Conservation (phyloP, 2,329 filamentous ascomycete species). For the Diaporthe ampelina region DNA sequence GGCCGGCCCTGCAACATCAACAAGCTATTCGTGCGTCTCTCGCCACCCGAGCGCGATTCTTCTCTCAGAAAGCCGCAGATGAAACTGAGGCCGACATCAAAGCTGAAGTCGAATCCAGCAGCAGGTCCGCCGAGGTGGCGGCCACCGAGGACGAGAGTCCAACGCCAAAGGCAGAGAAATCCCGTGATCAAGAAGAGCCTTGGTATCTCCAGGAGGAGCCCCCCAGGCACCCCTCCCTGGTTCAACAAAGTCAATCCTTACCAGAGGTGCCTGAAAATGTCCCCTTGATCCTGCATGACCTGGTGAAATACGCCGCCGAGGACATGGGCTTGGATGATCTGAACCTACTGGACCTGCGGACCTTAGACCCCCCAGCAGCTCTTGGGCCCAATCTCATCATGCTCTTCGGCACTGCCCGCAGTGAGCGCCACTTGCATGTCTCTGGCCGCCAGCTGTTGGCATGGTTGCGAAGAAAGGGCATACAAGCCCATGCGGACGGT, state of each 20-base stretch:
- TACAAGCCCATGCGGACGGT: slow-evolving; percentile 86
- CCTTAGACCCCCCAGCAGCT: slow-evolving; percentile 87
- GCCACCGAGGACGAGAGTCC: slow-evolving; percentile 37
- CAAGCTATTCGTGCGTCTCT: background rate
- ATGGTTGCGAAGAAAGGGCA: slow-evolving; percentile 82
- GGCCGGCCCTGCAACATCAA: slow-evolving; percentile 16
- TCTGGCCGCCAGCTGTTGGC: slow-evolving; percentile 90
- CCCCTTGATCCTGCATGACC: slow-evolving; percentile 77
- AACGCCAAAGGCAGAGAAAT: slow-evolving; percentile 22
- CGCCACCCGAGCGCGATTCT: slow-evolving; percentile 20
- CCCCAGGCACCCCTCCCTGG: slow-evolving; percentile 63
- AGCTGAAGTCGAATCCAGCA: background rate
- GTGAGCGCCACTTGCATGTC: slow-evolving; percentile 93
- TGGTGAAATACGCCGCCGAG: slow-evolving; percentile 84
- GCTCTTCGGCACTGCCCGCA: slow-evolving; percentile 91
- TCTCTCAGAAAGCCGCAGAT: slow-evolving; percentile 35
- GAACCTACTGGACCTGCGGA: slow-evolving; percentile 83
- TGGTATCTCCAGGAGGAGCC: slow-evolving; percentile 90
- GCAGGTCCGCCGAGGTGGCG: background rate
- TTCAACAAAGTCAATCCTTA: slow-evolving; percentile 60
- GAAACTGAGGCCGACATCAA: slow-evolving; percentile 28
- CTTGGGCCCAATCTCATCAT: slow-evolving; percentile 91
- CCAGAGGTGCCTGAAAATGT: slow-evolving; percentile 74
- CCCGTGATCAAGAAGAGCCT: slow-evolving; percentile 48
- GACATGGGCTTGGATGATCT: slow-evolving; percentile 90